Evolutionary conservation across 441 rosid species (phyloP).

Genomic region (Manihot esculenta): DNA sequence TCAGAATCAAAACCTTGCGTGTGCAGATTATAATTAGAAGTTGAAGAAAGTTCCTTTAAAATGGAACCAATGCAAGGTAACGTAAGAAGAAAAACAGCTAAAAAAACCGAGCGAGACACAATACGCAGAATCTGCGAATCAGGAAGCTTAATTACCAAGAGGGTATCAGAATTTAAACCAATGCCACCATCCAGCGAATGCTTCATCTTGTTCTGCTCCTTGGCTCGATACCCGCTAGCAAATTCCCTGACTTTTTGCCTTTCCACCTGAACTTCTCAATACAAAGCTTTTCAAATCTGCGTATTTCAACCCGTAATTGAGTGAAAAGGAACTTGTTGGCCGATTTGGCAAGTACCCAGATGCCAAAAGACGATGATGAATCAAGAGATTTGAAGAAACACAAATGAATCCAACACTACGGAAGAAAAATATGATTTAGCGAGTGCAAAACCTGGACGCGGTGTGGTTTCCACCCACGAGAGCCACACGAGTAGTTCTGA

Average conservation of each 20-base stretch:
- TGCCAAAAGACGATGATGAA: constrained; percentile 13
- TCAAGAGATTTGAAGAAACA: neutral
- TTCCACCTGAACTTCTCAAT: neutral
- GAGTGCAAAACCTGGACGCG: constrained; percentile 81
- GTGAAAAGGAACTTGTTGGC: constrained; percentile 14
- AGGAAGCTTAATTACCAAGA: constrained; percentile 43
- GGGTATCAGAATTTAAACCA: constrained; percentile 27
- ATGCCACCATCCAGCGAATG: constrained; percentile 18
- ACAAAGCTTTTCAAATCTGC: neutral
- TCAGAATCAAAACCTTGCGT: constrained; percentile 20
- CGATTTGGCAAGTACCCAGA: constrained; percentile 24
- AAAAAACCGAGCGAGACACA: constrained; percentile 43
- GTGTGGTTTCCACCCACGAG: constrained; percentile 88
- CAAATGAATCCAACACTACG: neutral
- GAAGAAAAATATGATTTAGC: constrained; percentile 33
- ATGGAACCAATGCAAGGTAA: constrained; percentile 34
- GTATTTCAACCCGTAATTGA: constrained; percentile 13
- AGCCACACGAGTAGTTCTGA: constrained; percentile 46
- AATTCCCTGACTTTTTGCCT: constrained; percentile 22
- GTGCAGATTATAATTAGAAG: neutral
- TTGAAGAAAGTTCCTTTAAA: constrained; percentile 26
- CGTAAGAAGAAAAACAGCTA: constrained; percentile 36
- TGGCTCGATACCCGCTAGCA: constrained; percentile 24
- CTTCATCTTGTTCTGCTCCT: constrained; percentile 23
- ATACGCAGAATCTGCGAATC: constrained; percentile 38